These are phyloP conservation scores for Diutina catenulata DNA, from an alignment of 1,139 yeast species.

Conservation along the genomic window DNA sequence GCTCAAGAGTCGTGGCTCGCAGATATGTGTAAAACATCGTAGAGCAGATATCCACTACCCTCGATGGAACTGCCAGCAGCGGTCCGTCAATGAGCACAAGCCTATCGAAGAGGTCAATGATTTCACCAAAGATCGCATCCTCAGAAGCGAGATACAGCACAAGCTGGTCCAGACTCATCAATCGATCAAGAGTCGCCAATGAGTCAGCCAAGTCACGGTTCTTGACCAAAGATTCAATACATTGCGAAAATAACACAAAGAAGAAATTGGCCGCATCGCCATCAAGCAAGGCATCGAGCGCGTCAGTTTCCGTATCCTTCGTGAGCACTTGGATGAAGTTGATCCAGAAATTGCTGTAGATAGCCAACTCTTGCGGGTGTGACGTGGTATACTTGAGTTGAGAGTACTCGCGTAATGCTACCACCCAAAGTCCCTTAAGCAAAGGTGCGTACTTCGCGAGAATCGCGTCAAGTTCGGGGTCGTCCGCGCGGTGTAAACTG, in stretches of 20 bases:
- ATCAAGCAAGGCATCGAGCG: slow-evolving; percentile 33
- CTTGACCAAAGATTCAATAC: slow-evolving; percentile 61
- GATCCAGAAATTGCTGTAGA: slow-evolving; percentile 64
- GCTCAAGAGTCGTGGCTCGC: slow-evolving; percentile 18
- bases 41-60: slow-evolving; percentile 46
- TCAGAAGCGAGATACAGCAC: slow-evolving; percentile 54
- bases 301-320: slow-evolving; percentile 39
- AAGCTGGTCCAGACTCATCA: slow-evolving; percentile 47
- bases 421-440: slow-evolving; percentile 70
- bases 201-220: slow-evolving; percentile 31
- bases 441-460: slow-evolving; percentile 48
- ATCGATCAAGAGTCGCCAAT: slow-evolving; percentile 41
- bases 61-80: slow-evolving; percentile 36
- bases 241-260: slow-evolving; percentile 74
- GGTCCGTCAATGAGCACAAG: slow-evolving; percentile 46
- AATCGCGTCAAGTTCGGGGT: slow-evolving; percentile 25
- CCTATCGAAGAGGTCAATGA: slow-evolving; percentile 66
- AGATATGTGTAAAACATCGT: slow-evolving; percentile 28
- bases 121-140: slow-evolving; percentile 54
- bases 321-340: slow-evolving; percentile 72
- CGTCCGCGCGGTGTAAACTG: slow-evolving; percentile 34
- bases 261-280: slow-evolving; percentile 65
- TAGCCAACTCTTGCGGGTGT: slow-evolving; percentile 38
- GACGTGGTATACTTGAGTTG: slow-evolving; percentile 44
- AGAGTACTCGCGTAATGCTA: slow-evolving; percentile 65